phyloP scores from a whole-genome alignment of 305 asterid genomes.

The Fraxinus greggii region DNA sequence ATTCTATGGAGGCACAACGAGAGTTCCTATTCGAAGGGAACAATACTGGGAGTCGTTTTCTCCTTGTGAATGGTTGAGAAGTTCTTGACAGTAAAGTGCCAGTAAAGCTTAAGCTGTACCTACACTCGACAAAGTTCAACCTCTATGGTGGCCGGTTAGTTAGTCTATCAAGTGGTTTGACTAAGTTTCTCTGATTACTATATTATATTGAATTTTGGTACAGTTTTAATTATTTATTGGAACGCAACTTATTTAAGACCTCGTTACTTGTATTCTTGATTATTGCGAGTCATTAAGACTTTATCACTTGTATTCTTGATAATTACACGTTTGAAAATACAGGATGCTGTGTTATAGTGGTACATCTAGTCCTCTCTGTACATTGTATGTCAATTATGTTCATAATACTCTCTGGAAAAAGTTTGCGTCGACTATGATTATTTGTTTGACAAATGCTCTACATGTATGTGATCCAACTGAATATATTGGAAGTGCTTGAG shows the following conservation, averaged over 20 bases:
- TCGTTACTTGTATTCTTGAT: constrained; percentile 14
- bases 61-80: background rate
- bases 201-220: background rate
- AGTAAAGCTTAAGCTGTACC: constrained; percentile 9
- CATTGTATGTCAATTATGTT: constrained; percentile 27
- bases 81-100: constrained; percentile 1
- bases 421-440: constrained; percentile 11
- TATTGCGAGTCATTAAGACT: background rate
- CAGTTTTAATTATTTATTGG: background rate
- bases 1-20: background rate
- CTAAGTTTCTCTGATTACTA: constrained; percentile 1
- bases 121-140: background rate
- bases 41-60: background rate
- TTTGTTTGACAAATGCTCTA: constrained; percentile 27
- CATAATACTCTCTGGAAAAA: background rate
- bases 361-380: constrained; percentile 15
- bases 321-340: constrained; percentile 20
- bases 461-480: constrained; percentile 23
- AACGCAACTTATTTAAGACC: constrained; percentile 2
- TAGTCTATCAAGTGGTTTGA: constrained; percentile 17
- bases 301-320: constrained; percentile 15
- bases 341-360: constrained; percentile 9
- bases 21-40: background rate
- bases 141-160: constrained; percentile 10
- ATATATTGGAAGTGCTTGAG: background rate